Evolutionary conservation across 352 stramenopile species (phyloP).

Genomic region (Phytophthora pistaciae): DNA sequence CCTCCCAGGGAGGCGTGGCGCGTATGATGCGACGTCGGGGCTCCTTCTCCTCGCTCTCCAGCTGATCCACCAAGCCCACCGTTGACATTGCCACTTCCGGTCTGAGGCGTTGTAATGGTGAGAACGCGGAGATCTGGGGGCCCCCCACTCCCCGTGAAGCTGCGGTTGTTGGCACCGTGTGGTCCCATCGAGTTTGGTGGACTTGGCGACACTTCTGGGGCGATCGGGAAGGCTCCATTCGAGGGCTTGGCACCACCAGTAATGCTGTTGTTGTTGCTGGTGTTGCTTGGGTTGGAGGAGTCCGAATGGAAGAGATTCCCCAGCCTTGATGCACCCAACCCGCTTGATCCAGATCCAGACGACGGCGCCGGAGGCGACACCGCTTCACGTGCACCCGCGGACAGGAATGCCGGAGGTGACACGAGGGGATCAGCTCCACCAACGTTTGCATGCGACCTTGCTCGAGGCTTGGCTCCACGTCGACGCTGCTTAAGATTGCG

Average conservation of each 20-base stretch:
- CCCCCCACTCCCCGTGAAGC: slow-evolving; percentile 23
- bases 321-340: slow-evolving; percentile 32
- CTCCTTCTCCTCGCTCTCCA: slow-evolving; percentile 31
- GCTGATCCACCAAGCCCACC: slow-evolving; percentile 20
- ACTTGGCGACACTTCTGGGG: slow-evolving; percentile 28
- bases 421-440: slow-evolving; percentile 18
- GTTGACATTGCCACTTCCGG: slow-evolving; percentile 19
- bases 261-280: slow-evolving; percentile 20
- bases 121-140: slow-evolving; percentile 36
- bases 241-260: slow-evolving; percentile 7
- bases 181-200: slow-evolving; percentile 34
- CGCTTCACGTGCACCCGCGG: slow-evolving; percentile 26
- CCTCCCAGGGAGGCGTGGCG: slow-evolving; percentile 43
- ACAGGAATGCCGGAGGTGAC: slow-evolving; percentile 32
- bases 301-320: slow-evolving; percentile 63
- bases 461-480: slow-evolving; percentile 41
- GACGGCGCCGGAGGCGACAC: slow-evolving; percentile 31
- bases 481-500: slow-evolving; percentile 49
- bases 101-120: slow-evolving; percentile 38
- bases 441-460: slow-evolving; percentile 39
- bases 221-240: slow-evolving; percentile 11
- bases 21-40: slow-evolving; percentile 25
- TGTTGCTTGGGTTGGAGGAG: slow-evolving; percentile 20
- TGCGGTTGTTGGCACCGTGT: slow-evolving; percentile 22
- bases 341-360: slow-evolving; percentile 21